Percentiles rank a stretch among this genome's conserved stretches.
These are phyloP conservation scores for Zychaea mexicana DNA, from an alignment of 371 early-diverging fungal species.

Conservation along the genomic window DNA sequence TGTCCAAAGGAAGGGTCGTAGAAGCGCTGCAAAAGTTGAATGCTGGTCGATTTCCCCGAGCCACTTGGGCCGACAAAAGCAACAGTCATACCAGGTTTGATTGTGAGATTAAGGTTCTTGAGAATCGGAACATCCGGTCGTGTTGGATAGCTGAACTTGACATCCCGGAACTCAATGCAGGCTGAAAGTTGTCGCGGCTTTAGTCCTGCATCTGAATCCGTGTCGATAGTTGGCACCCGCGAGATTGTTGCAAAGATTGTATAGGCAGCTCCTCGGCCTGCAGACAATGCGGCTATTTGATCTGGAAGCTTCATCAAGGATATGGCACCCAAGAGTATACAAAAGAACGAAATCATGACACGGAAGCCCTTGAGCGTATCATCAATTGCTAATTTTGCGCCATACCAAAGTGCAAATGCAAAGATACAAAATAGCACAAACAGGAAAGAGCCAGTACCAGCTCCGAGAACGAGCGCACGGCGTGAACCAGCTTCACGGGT, in stretches of 20 bases:
- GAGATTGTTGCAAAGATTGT: slow-evolving; percentile 77
- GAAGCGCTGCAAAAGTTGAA: slow-evolving; percentile 87
- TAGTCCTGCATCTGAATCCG: slow-evolving; percentile 52
- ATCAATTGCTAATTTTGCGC: slow-evolving; percentile 50
- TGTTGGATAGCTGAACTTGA: slow-evolving; percentile 76
- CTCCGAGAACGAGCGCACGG: slow-evolving; percentile 39
- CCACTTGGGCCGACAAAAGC: slow-evolving; percentile 84
- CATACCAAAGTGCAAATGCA: slow-evolving; percentile 74
- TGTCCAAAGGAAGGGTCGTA: slow-evolving; percentile 72
- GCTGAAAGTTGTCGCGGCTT: slow-evolving; percentile 51
- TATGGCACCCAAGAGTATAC: slow-evolving; percentile 58
- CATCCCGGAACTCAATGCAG: slow-evolving; percentile 66
- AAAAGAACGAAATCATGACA: slow-evolving; percentile 67
- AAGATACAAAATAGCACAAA: slow-evolving; percentile 49
- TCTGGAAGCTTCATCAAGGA: neutral
- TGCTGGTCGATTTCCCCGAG: slow-evolving; percentile 88
- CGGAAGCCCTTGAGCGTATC: slow-evolving; percentile 11
- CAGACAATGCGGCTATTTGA: slow-evolving; percentile 50
- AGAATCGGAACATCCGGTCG: slow-evolving; percentile 70
- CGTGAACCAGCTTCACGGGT: slow-evolving; percentile 54
- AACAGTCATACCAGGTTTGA: slow-evolving; percentile 72
- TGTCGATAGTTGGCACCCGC: slow-evolving; percentile 68
- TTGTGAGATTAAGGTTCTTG: slow-evolving; percentile 55
- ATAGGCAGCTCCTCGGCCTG: slow-evolving; percentile 66
- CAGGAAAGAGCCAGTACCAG: slow-evolving; percentile 56